Evolutionary conservation across 2,329 filamentous ascomycete species (phyloP).

Genomic region (Harringtonia lauricola): DNA sequence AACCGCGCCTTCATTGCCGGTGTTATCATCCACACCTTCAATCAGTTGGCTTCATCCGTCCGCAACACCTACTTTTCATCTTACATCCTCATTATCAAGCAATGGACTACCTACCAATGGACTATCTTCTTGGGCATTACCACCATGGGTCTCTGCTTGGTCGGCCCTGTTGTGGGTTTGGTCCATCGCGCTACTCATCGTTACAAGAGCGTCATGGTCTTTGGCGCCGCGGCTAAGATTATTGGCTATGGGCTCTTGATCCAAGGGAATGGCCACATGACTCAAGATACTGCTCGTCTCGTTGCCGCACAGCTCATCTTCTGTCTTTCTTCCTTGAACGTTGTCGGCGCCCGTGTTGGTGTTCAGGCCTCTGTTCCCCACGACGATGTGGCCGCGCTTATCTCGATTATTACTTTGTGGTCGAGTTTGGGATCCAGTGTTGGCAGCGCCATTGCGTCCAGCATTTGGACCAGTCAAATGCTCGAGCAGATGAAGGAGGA

Average conservation of each 20-base stretch:
- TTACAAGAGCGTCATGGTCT: slow-evolving; percentile 48
- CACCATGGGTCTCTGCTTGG: slow-evolving; percentile 52
- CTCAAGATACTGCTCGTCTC: slow-evolving; percentile 30
- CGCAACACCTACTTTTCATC: slow-evolving; percentile 49
- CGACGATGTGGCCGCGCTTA: slow-evolving; percentile 42
- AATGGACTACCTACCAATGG: slow-evolving; percentile 27
- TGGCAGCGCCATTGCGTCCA: slow-evolving; percentile 39
- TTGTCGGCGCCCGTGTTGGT: slow-evolving; percentile 38
- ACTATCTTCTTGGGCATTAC: slow-evolving; percentile 50
- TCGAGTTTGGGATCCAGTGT: slow-evolving; percentile 15
- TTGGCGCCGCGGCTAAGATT: slow-evolving; percentile 41
- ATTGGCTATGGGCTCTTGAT: slow-evolving; percentile 41
- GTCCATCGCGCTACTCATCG: slow-evolving; percentile 50
- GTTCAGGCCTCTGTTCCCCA: slow-evolving; percentile 39
- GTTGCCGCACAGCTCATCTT: slow-evolving; percentile 38
- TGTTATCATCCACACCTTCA: slow-evolving; percentile 56
- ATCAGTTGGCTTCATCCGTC: slow-evolving; percentile 35
- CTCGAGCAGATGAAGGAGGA: slow-evolving; percentile 35
- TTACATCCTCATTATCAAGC: slow-evolving; percentile 54
- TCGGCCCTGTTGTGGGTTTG: slow-evolving; percentile 46
- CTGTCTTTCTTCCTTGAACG: slow-evolving; percentile 43
- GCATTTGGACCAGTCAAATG: slow-evolving; percentile 36
- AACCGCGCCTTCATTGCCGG: slow-evolving; percentile 52
- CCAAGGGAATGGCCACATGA: slow-evolving; percentile 28
- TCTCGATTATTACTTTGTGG: slow-evolving; percentile 29